Conservation (phyloP, 352 stramenopile species). For the Lagenidium sp. region DNA sequence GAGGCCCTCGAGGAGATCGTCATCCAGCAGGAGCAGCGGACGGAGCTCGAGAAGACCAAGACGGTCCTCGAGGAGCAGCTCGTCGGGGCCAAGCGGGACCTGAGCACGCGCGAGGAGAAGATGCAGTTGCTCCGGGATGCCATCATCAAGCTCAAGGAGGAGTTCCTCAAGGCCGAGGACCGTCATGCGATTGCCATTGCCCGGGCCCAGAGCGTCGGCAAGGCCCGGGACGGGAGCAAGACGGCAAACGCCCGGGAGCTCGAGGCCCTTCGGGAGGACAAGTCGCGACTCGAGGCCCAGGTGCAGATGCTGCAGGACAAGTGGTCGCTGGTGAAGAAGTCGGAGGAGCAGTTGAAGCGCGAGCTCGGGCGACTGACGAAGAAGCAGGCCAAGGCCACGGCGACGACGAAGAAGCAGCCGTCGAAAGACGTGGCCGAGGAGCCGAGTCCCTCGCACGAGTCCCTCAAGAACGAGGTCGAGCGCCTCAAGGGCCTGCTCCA, state of each 20-base stretch:
- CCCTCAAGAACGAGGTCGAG: slow-evolving; percentile 34
- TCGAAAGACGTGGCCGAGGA: slow-evolving; percentile 10
- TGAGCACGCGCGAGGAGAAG: slow-evolving; percentile 48
- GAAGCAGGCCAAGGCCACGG: not conserved
- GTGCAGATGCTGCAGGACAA: slow-evolving; percentile 66
- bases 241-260: slow-evolving; percentile 27
- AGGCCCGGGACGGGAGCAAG: slow-evolving; percentile 24
- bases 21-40: slow-evolving; percentile 32
- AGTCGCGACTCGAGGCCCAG: slow-evolving; percentile 37
- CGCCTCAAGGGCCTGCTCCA: slow-evolving; percentile 45
- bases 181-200: slow-evolving; percentile 60
- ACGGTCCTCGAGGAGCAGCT: slow-evolving; percentile 44
- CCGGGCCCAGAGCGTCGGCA: slow-evolving; percentile 38
- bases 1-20: slow-evolving; percentile 82
- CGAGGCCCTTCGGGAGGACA: slow-evolving; percentile 36
- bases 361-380: slow-evolving; percentile 10
- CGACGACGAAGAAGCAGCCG: slow-evolving; percentile 10
- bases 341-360: slow-evolving; percentile 8
- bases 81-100: slow-evolving; percentile 23
- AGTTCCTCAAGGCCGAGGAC: slow-evolving; percentile 83
- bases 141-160: slow-evolving; percentile 83
- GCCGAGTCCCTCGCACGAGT: not conserved
- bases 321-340: slow-evolving; percentile 21
- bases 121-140: slow-evolving; percentile 62
- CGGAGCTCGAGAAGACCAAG: slow-evolving; percentile 21